phyloP scores from a whole-genome alignment of 371 early-diverging fungal genomes.

The Batkoa obscura region DNA sequence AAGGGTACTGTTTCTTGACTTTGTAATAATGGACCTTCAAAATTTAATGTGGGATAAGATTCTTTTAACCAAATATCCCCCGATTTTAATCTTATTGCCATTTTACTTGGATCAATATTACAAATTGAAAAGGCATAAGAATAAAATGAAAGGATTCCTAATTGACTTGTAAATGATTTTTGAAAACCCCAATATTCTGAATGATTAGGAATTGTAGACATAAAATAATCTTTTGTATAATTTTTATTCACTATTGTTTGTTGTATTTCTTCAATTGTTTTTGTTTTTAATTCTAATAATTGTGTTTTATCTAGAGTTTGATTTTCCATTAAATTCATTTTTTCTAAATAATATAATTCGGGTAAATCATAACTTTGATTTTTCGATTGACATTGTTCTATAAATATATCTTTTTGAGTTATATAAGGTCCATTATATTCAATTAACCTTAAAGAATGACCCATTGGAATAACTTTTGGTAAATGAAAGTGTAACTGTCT shows the following conservation, averaged over 20 bases:
- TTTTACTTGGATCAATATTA: conserved; percentile 69
- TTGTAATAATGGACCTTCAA: background rate
- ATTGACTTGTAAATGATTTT: conserved; percentile 77
- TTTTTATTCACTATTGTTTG: conserved; percentile 59
- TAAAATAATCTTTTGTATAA: conserved; percentile 47
- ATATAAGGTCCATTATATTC: conserved; percentile 77
- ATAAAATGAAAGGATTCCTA: conserved; percentile 75
- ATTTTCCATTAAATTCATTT: background rate
- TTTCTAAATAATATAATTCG: conserved; percentile 34
- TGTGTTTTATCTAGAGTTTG: conserved; percentile 30
- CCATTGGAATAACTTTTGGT: conserved; percentile 76
- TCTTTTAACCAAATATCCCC: conserved; percentile 71
- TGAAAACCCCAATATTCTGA: conserved; percentile 82
- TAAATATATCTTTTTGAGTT: conserved; percentile 69
- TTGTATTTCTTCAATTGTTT: conserved; percentile 59
- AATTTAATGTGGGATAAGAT: conserved; percentile 35
- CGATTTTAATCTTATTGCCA: conserved; percentile 60
- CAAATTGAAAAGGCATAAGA: conserved; percentile 72
- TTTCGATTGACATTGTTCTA: conserved; percentile 48
- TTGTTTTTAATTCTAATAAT: conserved; percentile 50
- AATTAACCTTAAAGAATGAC: conserved; percentile 81
- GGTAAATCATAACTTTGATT: conserved; percentile 65
- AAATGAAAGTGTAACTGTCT: conserved; percentile 76
- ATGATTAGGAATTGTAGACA: conserved; percentile 35
- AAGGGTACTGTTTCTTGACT: conserved; percentile 77